phyloP scores from a whole-genome alignment of 2,329 filamentous ascomycete genomes.

The Fusarium luffae region DNA sequence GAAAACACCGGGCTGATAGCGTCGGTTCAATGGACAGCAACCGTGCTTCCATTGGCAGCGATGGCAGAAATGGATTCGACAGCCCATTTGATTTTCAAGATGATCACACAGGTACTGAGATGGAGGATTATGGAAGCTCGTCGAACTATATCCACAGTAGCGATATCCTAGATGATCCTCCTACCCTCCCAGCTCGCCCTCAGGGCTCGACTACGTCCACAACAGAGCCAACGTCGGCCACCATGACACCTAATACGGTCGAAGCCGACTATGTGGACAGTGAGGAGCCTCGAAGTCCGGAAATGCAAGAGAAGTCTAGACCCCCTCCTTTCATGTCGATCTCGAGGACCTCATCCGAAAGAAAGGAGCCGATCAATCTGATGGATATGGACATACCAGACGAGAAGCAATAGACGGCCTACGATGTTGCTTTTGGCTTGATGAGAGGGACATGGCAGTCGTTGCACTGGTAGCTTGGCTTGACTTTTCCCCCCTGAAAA shows the following conservation, averaged over 20 bases:
- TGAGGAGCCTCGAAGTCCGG: constrained; percentile 50
- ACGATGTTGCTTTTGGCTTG: neutral
- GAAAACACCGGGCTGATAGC: constrained; percentile 59
- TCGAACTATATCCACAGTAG: constrained; percentile 30
- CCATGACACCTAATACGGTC: constrained; percentile 42
- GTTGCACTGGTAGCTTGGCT: neutral
- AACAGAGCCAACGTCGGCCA: constrained; percentile 43
- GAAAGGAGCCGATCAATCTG: constrained; percentile 38
- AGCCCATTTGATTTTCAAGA: constrained; percentile 48
- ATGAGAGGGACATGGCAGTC: neutral
- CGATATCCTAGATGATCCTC: constrained; percentile 20
- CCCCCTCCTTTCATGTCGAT: constrained; percentile 44
- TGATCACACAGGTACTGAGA: constrained; percentile 42
- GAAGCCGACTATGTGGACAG: constrained; percentile 37
- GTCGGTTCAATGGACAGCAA: constrained; percentile 61
- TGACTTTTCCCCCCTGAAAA: neutral
- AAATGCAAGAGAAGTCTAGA: constrained; percentile 58
- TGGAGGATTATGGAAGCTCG: constrained; percentile 30
- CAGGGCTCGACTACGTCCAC: constrained; percentile 16
- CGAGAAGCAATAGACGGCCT: constrained; percentile 23
- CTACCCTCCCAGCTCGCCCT: constrained; percentile 17
- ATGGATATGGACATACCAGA: constrained; percentile 55
- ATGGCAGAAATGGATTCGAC: constrained; percentile 49
- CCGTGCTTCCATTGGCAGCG: constrained; percentile 57
- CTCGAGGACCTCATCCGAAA: constrained; percentile 33